Conservation (phyloP, 768 basidiomycete genomes). For the Xerocomus potaroensis region DNA sequence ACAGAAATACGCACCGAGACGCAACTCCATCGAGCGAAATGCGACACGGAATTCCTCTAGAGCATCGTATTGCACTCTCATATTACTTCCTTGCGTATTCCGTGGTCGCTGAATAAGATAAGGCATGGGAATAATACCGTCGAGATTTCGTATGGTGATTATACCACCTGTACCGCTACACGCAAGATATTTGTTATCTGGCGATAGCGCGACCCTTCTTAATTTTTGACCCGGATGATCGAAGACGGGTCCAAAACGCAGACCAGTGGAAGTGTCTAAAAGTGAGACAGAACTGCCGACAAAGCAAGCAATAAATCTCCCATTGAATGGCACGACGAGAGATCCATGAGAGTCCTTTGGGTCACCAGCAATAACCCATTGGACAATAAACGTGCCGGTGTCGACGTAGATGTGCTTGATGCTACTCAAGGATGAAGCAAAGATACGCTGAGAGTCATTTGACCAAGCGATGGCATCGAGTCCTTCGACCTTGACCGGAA, state of each 20-base stretch:
- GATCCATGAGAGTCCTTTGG: background rate
- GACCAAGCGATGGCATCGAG: background rate
- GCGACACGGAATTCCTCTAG: background rate
- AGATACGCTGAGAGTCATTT: background rate
- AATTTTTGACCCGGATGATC: background rate
- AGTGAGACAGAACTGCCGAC: background rate
- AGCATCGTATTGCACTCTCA: background rate
- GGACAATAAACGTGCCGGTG: background rate
- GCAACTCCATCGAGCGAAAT: background rate
- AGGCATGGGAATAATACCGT: background rate
- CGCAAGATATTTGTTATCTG: background rate
- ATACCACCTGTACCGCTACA: background rate
- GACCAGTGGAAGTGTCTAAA: constrained; percentile 4
- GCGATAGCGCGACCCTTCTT: constrained; percentile 4
- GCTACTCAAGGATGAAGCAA: background rate
- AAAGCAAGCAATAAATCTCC: background rate
- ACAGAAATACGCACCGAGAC: background rate
- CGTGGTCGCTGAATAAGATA: background rate
- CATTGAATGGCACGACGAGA: background rate
- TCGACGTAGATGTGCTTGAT: background rate
- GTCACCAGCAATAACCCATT: background rate
- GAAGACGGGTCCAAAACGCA: constrained; percentile 1
- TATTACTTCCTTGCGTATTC: background rate
- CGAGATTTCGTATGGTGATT: background rate
- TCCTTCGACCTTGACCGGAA: background rate